Base-by-base conservation (phyloP, 2,329 filamentous ascomycete genomes). In the Neonectria hederae region DNA sequence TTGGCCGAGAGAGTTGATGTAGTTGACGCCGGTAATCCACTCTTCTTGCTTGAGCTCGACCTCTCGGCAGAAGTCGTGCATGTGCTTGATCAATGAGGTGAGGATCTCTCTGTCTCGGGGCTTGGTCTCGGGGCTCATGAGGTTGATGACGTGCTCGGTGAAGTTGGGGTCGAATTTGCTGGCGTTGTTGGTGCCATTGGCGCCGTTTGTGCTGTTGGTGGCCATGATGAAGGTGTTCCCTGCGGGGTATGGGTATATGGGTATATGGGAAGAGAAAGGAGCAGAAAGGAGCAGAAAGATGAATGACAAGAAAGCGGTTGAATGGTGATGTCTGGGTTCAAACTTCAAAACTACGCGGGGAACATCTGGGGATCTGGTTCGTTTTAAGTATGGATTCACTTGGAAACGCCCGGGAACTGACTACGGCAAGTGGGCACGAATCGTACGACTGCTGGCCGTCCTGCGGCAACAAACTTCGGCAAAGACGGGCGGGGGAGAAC, bases 51-150 rank as follows among this genome's bases (percentile, higher is more conserved):
- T 93, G 55, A 94, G 86, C 80, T 94, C 90, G 68, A 92, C 87
- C 75, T 94, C 92, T 62, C 92, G 88, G 61, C 88, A 86, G 77
- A 94, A 94, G 80, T 93, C 90, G 82, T 94, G 92, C 63, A 94
- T 83, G 81, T 94, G 91, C 53, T 81, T 83, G 78, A 93, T 89
- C 71, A 93, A 79, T 28, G 86, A 83, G 65, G 83, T 78, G 73
- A 94, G 81, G 72, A 94, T 83, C 68, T 87, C 82, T 63, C 89
- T 86, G 72, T 88, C 86, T 65, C 92, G 84, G 62, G 90, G 87
- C 56, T 85, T 82, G 13, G 88, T 88, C 72, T 91, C 88, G 72
- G 90, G 89, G 57, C 90, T 88, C 83, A 93, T 93, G 72, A 89
- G 85, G 68, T 92, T 86, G 76, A 94, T 84, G 79, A 93, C 90